Conservation (phyloP, 164 flowering plant species). For the Taxillus chinensis region DNA sequence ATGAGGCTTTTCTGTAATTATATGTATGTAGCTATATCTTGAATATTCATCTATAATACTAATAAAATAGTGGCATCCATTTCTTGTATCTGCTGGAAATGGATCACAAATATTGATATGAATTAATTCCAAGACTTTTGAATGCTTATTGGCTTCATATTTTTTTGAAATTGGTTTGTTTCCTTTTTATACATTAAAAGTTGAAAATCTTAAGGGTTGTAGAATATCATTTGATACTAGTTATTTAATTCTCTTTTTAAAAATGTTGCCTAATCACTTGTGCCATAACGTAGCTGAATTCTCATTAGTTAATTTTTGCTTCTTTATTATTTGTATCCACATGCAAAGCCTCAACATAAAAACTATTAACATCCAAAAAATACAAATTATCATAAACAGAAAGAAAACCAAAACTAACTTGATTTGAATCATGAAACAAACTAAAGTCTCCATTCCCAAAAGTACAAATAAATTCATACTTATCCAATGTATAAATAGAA, state of each 20-base stretch:
- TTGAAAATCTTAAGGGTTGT: neutral
- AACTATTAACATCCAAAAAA: no score
- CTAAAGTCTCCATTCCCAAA: conserved; percentile 11
- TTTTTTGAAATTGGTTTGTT: no score
- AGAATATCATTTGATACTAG: conserved; percentile 4
- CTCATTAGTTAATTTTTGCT: conserved; percentile 9
- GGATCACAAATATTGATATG: neutral
- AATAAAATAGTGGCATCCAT: neutral
- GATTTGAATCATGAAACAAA: conserved; percentile 4
- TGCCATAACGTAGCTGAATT: conserved; percentile 7
- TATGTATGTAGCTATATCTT: neutral
- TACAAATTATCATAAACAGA: neutral
- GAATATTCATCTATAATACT: neutral
- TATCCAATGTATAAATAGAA: conserved; percentile 12
- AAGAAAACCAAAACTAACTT: conserved; percentile 7
- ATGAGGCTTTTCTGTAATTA: neutral
- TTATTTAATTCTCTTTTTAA: conserved; percentile 1
- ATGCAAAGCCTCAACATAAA: neutral
- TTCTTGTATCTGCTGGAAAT: neutral
- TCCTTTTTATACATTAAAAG: no score
- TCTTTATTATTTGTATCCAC: neutral
- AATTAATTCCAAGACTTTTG: neutral
- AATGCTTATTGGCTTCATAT: neutral
- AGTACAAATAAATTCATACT: conserved; percentile 6
- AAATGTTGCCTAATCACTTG: conserved; percentile 4